phyloP scores from a whole-genome alignment of 495 filamentous ascomycete species.

The Podospora bellae-mahoneyi region DNA sequence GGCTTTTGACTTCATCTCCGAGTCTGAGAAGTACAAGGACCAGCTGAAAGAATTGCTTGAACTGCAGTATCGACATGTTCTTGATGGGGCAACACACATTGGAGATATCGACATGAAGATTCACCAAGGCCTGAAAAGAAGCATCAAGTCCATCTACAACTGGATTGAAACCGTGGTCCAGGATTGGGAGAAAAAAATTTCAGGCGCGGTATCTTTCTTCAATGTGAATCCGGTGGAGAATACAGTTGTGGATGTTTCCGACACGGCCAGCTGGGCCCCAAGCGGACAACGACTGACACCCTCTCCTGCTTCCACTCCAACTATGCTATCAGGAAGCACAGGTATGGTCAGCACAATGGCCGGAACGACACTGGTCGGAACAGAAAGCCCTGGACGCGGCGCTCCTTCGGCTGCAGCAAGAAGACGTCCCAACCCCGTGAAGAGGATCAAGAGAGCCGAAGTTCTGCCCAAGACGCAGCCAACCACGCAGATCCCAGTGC shows the following conservation, averaged over 20 bases:
- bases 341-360: constrained; percentile 1
- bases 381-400: constrained; percentile 10
- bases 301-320: constrained; percentile 28
- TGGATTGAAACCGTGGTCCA: constrained; percentile 34
- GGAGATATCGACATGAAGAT: constrained; percentile 28
- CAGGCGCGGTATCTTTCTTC: constrained; percentile 24
- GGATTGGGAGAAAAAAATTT: constrained; percentile 28
- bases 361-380: neutral
- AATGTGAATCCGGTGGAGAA: constrained; percentile 11
- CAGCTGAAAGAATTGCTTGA: constrained; percentile 29
- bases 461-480: constrained; percentile 19
- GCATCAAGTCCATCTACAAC: constrained; percentile 28
- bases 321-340: constrained; percentile 14
- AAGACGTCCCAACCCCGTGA: constrained; percentile 19
- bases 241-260: constrained; percentile 4
- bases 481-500: constrained; percentile 25
- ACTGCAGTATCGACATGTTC: constrained; percentile 30
- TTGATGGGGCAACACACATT: constrained; percentile 20
- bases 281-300: constrained; percentile 24
- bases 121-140: constrained; percentile 29
- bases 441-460: constrained; percentile 23
- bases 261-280: constrained; percentile 21
- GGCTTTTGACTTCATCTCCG: constrained; percentile 31
- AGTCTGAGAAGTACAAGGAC: constrained; percentile 28
- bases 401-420: constrained; percentile 10